Evolutionary conservation across 192 early-diverging fungal genomes (phyloP).

Genomic region (Podila minutissima): DNA sequence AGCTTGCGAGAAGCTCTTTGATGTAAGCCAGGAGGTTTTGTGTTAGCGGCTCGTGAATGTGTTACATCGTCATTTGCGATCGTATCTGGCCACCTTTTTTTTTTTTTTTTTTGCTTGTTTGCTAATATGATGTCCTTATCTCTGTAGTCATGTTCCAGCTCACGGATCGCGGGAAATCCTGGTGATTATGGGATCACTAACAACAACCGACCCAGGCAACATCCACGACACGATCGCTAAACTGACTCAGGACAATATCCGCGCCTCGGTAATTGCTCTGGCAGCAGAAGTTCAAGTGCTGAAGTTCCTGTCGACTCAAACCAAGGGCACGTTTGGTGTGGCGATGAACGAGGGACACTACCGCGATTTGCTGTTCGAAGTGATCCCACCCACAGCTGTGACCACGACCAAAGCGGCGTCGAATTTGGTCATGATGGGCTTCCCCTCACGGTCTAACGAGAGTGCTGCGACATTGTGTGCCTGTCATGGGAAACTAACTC

Average conservation of each 20-base stretch:
- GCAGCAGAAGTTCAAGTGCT: constrained; percentile 92
- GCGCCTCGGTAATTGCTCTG: constrained; percentile 89
- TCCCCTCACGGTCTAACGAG: constrained; percentile 70
- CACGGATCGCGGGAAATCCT: constrained; percentile 92
- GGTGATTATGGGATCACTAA: constrained; percentile 87
- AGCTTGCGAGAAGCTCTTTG: constrained; percentile 80
- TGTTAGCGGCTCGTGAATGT: neutral
- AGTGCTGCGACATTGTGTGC: constrained; percentile 75
- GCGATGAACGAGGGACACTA: constrained; percentile 85
- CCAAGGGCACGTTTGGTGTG: constrained; percentile 85
- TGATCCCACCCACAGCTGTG: constrained; percentile 89
- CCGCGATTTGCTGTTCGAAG: constrained; percentile 84
- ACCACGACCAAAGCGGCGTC: constrained; percentile 60
- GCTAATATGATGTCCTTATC: neutral
- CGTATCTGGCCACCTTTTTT: neutral
- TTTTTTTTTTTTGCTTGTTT: neutral
- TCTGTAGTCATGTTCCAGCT: constrained; percentile 78
- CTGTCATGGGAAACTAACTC: constrained; percentile 77
- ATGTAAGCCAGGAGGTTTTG: constrained; percentile 26
- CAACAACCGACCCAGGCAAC: constrained; percentile 94
- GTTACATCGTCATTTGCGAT: neutral
- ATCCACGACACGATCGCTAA: constrained; percentile 83
- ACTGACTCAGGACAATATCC: constrained; percentile 74
- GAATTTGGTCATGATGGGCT: constrained; percentile 93
- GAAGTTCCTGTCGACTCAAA: constrained; percentile 75